These are phyloP conservation scores for Chalciporus sp. DNA, from an alignment of 1,284 basidiomycete genomes.

Conservation along the genomic window DNA sequence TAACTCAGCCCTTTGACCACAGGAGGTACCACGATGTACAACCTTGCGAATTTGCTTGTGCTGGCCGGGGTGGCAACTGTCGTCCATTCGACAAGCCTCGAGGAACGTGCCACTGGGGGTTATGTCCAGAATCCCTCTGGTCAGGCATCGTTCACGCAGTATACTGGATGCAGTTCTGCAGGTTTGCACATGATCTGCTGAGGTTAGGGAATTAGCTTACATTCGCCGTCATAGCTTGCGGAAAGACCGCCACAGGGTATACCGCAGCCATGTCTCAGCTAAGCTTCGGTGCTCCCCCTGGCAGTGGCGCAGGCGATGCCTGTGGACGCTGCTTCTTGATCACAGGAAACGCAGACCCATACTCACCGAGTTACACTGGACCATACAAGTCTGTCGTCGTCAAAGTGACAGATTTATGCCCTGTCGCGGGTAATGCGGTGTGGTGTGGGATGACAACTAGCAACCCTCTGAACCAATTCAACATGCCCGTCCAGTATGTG, in stretches of 20 bases:
- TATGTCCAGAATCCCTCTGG: constrained; percentile 53
- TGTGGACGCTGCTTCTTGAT: constrained; percentile 29
- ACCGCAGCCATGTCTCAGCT: constrained; percentile 61
- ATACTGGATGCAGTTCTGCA: constrained; percentile 52
- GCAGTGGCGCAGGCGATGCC: constrained; percentile 56
- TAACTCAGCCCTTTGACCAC: neutral
- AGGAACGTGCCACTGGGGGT: constrained; percentile 45
- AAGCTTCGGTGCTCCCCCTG: constrained; percentile 53
- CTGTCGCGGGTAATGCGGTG: constrained; percentile 23
- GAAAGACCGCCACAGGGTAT: constrained; percentile 49
- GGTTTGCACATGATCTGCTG: neutral
- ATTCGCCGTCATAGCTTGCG: constrained; percentile 46
- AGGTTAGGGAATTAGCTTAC: neutral
- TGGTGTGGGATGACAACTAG: constrained; percentile 56
- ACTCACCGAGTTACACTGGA: constrained; percentile 27
- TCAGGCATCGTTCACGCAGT: constrained; percentile 56
- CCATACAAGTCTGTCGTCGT: constrained; percentile 59
- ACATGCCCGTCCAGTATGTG: constrained; percentile 48
- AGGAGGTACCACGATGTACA: neutral
- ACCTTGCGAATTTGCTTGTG: neutral
- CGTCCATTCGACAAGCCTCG: neutral
- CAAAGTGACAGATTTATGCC: constrained; percentile 55
- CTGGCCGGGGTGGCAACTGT: neutral
- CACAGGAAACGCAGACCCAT: neutral
- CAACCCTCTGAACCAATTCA: constrained; percentile 46